A percentile compares a stretch with the other conserved stretches of the same genome.
Evolutionary conservation across 805 yeast species (phyloP).

Genomic region (Candida yuanshanica): DNA sequence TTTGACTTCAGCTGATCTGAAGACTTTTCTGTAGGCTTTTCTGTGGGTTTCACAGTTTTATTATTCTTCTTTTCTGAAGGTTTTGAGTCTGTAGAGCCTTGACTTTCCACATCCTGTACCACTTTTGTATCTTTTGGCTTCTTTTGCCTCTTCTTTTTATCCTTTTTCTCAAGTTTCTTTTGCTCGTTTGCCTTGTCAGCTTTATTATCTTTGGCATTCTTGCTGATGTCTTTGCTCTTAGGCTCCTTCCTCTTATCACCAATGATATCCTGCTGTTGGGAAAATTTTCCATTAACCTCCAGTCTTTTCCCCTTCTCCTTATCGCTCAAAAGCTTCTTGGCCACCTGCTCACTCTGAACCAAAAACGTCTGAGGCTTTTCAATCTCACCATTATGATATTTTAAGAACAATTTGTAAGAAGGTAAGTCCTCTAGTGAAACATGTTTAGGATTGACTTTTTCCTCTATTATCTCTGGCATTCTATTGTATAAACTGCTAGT

Average conservation of each 20-base stretch:
- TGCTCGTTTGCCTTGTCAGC: not conserved
- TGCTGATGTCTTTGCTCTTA: conserved; percentile 1
- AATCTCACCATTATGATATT: conserved; percentile 16
- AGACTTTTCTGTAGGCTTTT: not conserved
- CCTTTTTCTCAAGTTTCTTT: conserved; percentile 2
- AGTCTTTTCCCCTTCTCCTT: conserved; percentile 2
- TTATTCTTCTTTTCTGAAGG: not conserved
- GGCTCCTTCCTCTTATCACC: not conserved
- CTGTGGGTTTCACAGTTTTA: too few relatives aligned
- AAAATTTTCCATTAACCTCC: not conserved
- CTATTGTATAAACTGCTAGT: conserved; percentile 29
- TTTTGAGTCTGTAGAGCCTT: not conserved
- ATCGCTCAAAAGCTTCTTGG: not conserved
- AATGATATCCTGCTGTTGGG: not conserved
- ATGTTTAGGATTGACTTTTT: not conserved
- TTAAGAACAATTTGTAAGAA: conserved; percentile 18
- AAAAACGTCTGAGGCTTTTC: conserved; percentile 15
- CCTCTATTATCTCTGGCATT: conserved; percentile 20
- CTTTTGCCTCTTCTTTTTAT: conserved; percentile 1
- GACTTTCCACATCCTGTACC: not conserved
- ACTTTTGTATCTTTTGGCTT: not conserved
- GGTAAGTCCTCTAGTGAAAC: conserved; percentile 15
- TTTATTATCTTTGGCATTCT: conserved; percentile 2
- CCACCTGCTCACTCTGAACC: not conserved
- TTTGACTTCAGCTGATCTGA: not conserved